phyloP scores from a whole-genome alignment of 345 rosid species.

The Nasturtium officinale region DNA sequence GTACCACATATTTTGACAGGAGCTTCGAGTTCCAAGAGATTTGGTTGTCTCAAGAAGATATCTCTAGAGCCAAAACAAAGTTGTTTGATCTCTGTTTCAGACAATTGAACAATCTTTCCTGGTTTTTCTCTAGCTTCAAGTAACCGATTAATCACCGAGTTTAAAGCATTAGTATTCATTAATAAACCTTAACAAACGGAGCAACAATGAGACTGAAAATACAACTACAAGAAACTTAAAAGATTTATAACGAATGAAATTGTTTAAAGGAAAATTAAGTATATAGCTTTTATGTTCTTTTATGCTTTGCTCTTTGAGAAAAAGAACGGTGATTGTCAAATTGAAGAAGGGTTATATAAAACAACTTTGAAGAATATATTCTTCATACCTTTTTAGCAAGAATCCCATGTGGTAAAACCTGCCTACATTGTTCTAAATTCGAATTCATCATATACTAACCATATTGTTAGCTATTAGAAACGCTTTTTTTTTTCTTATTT shows the following conservation, averaged over 20 bases:
- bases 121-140: slow-evolving; percentile 69
- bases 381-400: slow-evolving; percentile 29
- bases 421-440: slow-evolving; percentile 31
- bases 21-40: slow-evolving; percentile 75
- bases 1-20: slow-evolving; percentile 87
- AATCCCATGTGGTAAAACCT: slow-evolving; percentile 24
- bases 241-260: not conserved
- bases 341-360: slow-evolving; percentile 36
- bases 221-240: not conserved
- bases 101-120: slow-evolving; percentile 70
- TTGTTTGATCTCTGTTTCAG: slow-evolving; percentile 73
- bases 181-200: slow-evolving; percentile 15
- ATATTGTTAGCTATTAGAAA: not conserved
- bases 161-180: slow-evolving; percentile 60
- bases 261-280: not conserved
- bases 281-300: slow-evolving; percentile 19
- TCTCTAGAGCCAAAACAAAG: slow-evolving; percentile 65
- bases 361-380: slow-evolving; percentile 42
- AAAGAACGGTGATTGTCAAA: slow-evolving; percentile 39
- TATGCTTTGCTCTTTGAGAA: slow-evolving; percentile 34
- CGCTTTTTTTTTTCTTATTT: too few relatives aligned
- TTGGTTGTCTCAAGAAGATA: slow-evolving; percentile 75
- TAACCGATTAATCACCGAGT: slow-evolving; percentile 64
- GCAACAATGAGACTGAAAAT: slow-evolving; percentile 1
- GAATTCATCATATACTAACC: slow-evolving; percentile 24